Base-by-base conservation (phyloP, 2,329 filamentous ascomycete species). In the Colletotrichum trifolii region DNA sequence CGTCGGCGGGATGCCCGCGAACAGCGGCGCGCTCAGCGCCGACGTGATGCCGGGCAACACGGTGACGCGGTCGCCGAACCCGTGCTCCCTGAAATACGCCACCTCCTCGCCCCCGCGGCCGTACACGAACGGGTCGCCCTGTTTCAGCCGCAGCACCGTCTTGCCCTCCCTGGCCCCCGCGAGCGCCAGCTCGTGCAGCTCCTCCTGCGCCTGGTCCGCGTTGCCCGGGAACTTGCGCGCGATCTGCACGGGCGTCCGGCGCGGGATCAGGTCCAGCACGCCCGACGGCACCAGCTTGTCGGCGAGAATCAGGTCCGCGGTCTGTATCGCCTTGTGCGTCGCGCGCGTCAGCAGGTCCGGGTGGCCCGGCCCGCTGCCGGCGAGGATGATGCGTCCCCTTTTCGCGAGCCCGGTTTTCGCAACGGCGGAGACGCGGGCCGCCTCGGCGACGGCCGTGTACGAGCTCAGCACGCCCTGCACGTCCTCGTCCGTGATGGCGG, bases 191-290 rank as follows among this genome's bases (percentile, higher is more conserved):
- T 89, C 85, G 3, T 97, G 86, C 5, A 99, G 88, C 77, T 99
- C 96, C 73, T 94, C 89, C 75, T 99, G 96, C 0, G 96, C 96
- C 48, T 89, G 88, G 71, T 99, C 96, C 45, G 96, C 96, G 77
- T 99, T 98, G 25, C 96, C 96, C 1, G 96, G 96, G 78, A 99
- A 99, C 76, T 99, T 99, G 73, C 94, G 91, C 5, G 96, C 95
- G 71, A 99, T 99, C 72, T 93, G 89, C 11, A 98, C 90, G 9
- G 91, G 90, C 8, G 94, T 97, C 58, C 95, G 88, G 40, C 96
- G 92, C 2, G 96, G 96, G 60, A 98, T 91, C 13, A 99, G 87
- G 69, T 95, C 92, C 9, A 99, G 84, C 3, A 99, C 93, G 8
- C 91, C 89, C 0, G 92, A 85, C 0, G 96, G 93, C 4, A 96